phyloP scores from a whole-genome alignment of 306 rosid species.

The Astragalus glycyphyllos region DNA sequence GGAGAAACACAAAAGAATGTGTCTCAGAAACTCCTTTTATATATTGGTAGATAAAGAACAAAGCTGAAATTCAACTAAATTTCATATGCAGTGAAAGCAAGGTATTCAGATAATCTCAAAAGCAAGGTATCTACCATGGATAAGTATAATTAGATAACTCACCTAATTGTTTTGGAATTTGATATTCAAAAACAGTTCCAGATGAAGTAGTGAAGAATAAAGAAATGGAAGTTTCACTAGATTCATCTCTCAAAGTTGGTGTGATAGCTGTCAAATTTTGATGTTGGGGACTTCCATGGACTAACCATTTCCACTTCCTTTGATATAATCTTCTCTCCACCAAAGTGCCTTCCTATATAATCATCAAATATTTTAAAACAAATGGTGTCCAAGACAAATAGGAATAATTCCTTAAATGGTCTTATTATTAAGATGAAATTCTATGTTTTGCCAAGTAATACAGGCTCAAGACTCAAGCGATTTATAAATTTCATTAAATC shows the following conservation, averaged over 20 bases:
- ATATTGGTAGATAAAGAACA: slow-evolving; percentile 14
- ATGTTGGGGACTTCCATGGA: slow-evolving; percentile 78
- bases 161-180: slow-evolving; percentile 66
- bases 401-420: not conserved
- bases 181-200: slow-evolving; percentile 79
- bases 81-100: slow-evolving; percentile 21
- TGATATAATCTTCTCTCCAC: slow-evolving; percentile 83
- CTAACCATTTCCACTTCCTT: slow-evolving; percentile 95
- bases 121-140: slow-evolving; percentile 9
- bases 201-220: slow-evolving; percentile 72
- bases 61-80: not conserved
- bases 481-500: not conserved
- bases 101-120: slow-evolving; percentile 3
- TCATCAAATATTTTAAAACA: slow-evolving; percentile 28
- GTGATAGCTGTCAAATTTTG: slow-evolving; percentile 75
- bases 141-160: slow-evolving; percentile 38
- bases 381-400: slow-evolving; percentile 1
- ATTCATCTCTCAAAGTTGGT: slow-evolving; percentile 61
- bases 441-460: slow-evolving; percentile 1
- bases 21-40: not conserved
- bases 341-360: slow-evolving; percentile 72
- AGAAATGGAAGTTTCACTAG: slow-evolving; percentile 60
- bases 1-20: slow-evolving; percentile 12
- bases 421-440: slow-evolving; percentile 2
- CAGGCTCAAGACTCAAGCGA: not conserved